Evolutionary conservation across 306 rosid genomes (phyloP).

Genomic region (Lathyrus oleraceus): DNA sequence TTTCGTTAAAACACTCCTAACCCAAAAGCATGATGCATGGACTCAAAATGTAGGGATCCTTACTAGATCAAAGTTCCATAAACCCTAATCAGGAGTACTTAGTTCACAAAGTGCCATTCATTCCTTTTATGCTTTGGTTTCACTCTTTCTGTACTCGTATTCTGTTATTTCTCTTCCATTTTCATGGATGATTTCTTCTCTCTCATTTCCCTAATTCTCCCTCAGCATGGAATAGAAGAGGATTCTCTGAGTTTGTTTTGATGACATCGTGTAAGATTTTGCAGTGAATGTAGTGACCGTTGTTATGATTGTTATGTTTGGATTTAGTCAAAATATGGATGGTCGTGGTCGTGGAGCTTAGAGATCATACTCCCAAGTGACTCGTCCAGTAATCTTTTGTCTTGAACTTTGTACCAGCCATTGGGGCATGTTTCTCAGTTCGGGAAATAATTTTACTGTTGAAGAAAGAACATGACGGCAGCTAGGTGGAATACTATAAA

Average conservation of each 20-base stretch:
- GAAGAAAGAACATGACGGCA: slow-evolving; percentile 49
- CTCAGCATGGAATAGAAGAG: slow-evolving; percentile 64
- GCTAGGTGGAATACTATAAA: slow-evolving; percentile 49
- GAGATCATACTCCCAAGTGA: slow-evolving; percentile 52
- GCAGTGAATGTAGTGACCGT: slow-evolving; percentile 66
- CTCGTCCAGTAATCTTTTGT: slow-evolving; percentile 46
- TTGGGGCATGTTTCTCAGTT: slow-evolving; percentile 66
- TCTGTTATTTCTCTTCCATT: not conserved
- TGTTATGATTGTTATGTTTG: slow-evolving; percentile 48
- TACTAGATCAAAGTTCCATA: no score
- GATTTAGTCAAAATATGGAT: slow-evolving; percentile 44
- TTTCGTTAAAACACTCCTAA: no score
- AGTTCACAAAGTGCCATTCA: not conserved
- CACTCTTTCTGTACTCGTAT: not conserved
- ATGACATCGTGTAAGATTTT: slow-evolving; percentile 64
- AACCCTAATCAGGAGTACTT: no score
- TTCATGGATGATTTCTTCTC: slow-evolving; percentile 50
- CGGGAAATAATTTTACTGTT: slow-evolving; percentile 54
- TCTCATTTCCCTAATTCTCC: slow-evolving; percentile 62
- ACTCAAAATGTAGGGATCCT: no score
- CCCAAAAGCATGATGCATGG: no score
- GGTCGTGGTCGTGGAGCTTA: slow-evolving; percentile 34
- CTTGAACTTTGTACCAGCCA: slow-evolving; percentile 57
- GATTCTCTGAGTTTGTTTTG: slow-evolving; percentile 67
- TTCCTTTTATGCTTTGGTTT: not conserved